Conservation (phyloP, 1,139 yeast species). For the Candida buenavistaensis region DNA sequence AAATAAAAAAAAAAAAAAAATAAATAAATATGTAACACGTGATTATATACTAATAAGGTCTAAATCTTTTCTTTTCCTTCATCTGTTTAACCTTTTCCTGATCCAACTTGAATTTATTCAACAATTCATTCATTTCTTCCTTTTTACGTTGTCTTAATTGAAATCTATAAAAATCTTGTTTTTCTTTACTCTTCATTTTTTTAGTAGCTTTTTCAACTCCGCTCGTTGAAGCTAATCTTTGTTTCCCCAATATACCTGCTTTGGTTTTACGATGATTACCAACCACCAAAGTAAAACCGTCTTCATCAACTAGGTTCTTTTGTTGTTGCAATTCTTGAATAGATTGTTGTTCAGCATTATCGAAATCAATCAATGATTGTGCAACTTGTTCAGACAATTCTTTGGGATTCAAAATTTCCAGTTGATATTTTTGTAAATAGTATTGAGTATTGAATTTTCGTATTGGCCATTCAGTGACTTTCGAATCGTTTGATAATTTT, state of each 20-base stretch:
- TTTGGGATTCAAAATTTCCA: slow-evolving; percentile 44
- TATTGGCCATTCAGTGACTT: slow-evolving; percentile 34
- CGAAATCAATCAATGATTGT: slow-evolving; percentile 64
- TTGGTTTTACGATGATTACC: slow-evolving; percentile 82
- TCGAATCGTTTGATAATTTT: slow-evolving; percentile 34
- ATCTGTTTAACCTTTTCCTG: slow-evolving; percentile 79
- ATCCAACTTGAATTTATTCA: slow-evolving; percentile 82
- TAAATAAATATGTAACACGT: background rate
- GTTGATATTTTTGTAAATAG: slow-evolving; percentile 28
- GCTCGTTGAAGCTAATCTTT: slow-evolving; percentile 45
- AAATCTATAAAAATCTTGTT: slow-evolving; percentile 91
- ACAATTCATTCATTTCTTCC: slow-evolving; percentile 84
- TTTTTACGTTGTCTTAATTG: slow-evolving; percentile 93
- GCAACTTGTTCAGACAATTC: slow-evolving; percentile 54
- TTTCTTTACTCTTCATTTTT: slow-evolving; percentile 74
- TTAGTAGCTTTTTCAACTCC: slow-evolving; percentile 44
- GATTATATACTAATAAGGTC: slow-evolving; percentile 62
- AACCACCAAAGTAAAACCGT: slow-evolving; percentile 90
- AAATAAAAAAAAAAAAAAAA: background rate
- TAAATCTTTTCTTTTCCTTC: slow-evolving; percentile 79
- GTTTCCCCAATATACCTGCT: slow-evolving; percentile 61
- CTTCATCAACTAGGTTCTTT: slow-evolving; percentile 76
- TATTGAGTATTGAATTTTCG: slow-evolving; percentile 27
- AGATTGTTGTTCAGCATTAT: slow-evolving; percentile 67
- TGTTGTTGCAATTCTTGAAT: slow-evolving; percentile 56